Evolutionary conservation across 352 stramenopile species (phyloP).

Genomic region (Paralagenidium karlingii): DNA sequence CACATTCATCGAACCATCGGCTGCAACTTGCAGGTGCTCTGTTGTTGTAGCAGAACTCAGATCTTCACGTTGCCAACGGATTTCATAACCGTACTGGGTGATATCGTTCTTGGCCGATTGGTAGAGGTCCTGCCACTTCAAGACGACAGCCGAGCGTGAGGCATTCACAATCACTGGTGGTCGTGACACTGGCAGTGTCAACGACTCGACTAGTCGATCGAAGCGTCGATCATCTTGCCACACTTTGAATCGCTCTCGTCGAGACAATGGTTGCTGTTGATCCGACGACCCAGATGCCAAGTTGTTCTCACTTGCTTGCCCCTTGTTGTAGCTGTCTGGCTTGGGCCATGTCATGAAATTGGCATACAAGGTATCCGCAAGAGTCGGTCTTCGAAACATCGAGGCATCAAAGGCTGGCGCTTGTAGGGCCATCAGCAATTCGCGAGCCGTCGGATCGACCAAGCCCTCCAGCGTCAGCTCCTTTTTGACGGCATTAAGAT

Average conservation of each 20-base stretch:
- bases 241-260: slow-evolving; percentile 60
- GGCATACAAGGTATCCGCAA: slow-evolving; percentile 20
- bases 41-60: neutral
- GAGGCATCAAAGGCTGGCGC: slow-evolving; percentile 37
- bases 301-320: slow-evolving; percentile 28
- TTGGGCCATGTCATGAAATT: slow-evolving; percentile 58
- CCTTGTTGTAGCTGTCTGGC: slow-evolving; percentile 16
- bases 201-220: slow-evolving; percentile 41
- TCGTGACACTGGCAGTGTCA: slow-evolving; percentile 53
- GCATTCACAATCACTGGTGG: slow-evolving; percentile 46
- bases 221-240: slow-evolving; percentile 72
- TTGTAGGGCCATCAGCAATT: slow-evolving; percentile 29
- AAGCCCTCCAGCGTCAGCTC: slow-evolving; percentile 28
- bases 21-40: neutral
- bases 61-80: slow-evolving; percentile 28
- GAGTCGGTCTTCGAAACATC: slow-evolving; percentile 29
- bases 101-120: slow-evolving; percentile 45
- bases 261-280: slow-evolving; percentile 22
- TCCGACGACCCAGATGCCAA: slow-evolving; percentile 4
- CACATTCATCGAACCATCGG: slow-evolving; percentile 24
- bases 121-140: slow-evolving; percentile 70
- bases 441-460: slow-evolving; percentile 14
- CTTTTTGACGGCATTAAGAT: slow-evolving; percentile 55
- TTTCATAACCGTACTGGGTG: slow-evolving; percentile 49
- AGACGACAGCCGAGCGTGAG: slow-evolving; percentile 26